Evolutionary conservation across 176 grass and related monocot species (phyloP).

Genomic region (Aegilops umbellulata): DNA sequence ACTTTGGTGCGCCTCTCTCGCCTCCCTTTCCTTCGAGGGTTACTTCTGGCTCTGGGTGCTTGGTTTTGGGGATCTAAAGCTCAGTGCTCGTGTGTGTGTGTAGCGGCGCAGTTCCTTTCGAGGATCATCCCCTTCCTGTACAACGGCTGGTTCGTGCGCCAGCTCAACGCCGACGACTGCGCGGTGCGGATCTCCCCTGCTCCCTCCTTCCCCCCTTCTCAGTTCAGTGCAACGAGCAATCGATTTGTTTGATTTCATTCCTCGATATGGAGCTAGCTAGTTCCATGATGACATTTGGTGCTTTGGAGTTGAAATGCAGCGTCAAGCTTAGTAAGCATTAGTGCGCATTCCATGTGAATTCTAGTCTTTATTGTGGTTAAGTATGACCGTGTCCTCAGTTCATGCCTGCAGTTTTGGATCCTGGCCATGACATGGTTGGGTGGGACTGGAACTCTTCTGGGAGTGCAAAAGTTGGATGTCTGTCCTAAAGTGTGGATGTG

Average conservation of each 20-base stretch:
- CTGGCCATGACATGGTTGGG: neutral
- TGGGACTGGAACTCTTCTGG: neutral
- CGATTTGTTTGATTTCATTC: neutral
- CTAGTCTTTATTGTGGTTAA: neutral
- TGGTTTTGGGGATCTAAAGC: slow-evolving; percentile 7
- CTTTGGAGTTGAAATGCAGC: neutral
- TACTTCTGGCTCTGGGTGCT: neutral
- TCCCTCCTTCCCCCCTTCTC: neutral
- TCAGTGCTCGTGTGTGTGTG: neutral
- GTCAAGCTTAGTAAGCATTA: neutral
- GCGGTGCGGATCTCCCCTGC: slow-evolving; percentile 48
- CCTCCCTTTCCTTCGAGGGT: neutral
- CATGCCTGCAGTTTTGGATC: neutral
- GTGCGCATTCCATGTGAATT: neutral
- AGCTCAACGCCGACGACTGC: slow-evolving; percentile 67
- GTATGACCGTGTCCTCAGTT: neutral
- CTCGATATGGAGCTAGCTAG: neutral
- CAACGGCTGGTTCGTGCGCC: slow-evolving; percentile 93
- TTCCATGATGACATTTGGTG: neutral
- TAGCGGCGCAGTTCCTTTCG: slow-evolving; percentile 93
- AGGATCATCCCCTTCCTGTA: slow-evolving; percentile 81
- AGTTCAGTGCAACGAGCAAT: neutral
- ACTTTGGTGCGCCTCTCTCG: slow-evolving; percentile 51
- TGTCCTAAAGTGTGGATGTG: neutral
- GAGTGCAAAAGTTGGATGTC: neutral